Base-by-base conservation (phyloP, 2,329 filamentous ascomycete genomes). In the Monilinia laxa region DNA sequence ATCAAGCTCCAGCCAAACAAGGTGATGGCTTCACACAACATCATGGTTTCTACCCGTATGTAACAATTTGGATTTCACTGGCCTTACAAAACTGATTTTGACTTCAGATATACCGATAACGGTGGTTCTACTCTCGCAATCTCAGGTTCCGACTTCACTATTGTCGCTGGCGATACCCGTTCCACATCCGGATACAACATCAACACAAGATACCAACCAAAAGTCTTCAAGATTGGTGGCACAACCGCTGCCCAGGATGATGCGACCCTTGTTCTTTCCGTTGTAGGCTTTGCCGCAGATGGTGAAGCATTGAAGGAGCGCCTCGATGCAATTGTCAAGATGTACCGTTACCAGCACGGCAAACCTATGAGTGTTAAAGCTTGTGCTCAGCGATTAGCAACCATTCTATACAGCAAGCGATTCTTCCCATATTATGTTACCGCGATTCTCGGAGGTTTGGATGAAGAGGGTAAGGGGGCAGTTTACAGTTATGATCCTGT, bases 341-440 rank as follows among this genome's bases (percentile, higher is more conserved):
- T 98, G 90, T 98, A 98, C 87, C 91, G 91, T 76, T 97, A 97
- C 83, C 93, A 96, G 78, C 94, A 98, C 79, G 92, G 92, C 80
- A 99, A 98, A 84, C 88, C 92, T 71, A 99, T 99, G 90, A 90
- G 87, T 71, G 90, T 98, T 76, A 90, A 92, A 75, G 95, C 95
- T 59, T 98, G 94, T 80, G 96, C 95, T 66, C 94, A 98, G 81
- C 89, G 94, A 66, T 85, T 99, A 69, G 94, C 92, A 52, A 97
- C 96, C 57, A 96, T 99, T 72, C 88, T 99, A 67, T 99, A 99
- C 83, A 85, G 89, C 79, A 98, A 98, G 83, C 92, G 95, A 59
- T 99, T 99, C 84, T 99, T 99, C 84, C 95, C 95, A 28, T 99
- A 97, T 86, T 99, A 99, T 80, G 92, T 96, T 67, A 88, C 94